Evolutionary conservation across 192 early-diverging fungal genomes (phyloP), one percentile per base, ranked within the genome.

Genomic region (Pilaira anomala): DNA sequence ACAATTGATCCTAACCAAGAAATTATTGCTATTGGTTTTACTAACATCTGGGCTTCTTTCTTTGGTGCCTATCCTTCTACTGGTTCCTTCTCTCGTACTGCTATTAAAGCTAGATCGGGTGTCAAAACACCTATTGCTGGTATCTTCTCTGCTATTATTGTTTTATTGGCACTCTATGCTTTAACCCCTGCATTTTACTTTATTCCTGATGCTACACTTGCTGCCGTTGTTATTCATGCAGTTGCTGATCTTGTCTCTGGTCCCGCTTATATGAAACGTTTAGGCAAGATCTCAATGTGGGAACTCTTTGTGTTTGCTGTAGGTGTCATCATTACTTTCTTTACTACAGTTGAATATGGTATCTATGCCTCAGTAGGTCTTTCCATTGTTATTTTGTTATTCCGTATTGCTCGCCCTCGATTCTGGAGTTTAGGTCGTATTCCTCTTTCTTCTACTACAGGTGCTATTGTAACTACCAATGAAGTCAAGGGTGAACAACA

Each of bases 61-160:
- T 90, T 98, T 77, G 87, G 69, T 21, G 91, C 84, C 8, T 95
- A 89, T 76, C 89, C 94, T 12, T 87, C 92, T 2, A 96, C 96
- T n/a, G 96, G 94, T 30, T 95, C 93, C 2, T 96, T 98, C 83
- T 96, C 93, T 8, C 90, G 96, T 63, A 93, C 91, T 2, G 93
- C 94, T 45, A 88, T 98, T 72, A 96, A 96, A 74, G 81, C 91
- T 62, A 80, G 85, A 64, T 91, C 93, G 13, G 96, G 96, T 44
- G 92, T 93, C 22, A 79, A 85, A 50, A 88, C 92, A 4, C 93
- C 93, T 11, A 74, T 92, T 51, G 92, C 91, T 26, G 88, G 88
- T 50, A 76, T 93, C 48, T 82, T 94, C 73, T 93, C 93, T n/a
- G 91, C 81, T 41, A 60, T 77, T 14, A 81, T 94, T 11, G 93